A percentile compares a stretch with the other conserved stretches of the same genome.
Evolutionary conservation across 2,329 filamentous ascomycete species (phyloP).

Genomic region (Colletotrichum destructivum): DNA sequence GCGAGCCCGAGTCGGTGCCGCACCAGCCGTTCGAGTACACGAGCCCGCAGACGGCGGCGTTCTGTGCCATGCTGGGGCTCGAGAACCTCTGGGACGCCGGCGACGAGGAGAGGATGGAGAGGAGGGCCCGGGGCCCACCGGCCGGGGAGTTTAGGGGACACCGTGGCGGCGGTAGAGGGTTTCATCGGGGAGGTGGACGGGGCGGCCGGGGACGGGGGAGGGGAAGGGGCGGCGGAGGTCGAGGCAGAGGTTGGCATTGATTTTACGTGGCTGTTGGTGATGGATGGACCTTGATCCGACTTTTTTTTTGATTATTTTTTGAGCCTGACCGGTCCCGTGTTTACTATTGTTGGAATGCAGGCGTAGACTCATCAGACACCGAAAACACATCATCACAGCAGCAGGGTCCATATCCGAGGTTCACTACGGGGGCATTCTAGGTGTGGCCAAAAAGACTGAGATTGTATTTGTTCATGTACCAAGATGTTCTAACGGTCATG

Average conservation of each 20-base stretch:
- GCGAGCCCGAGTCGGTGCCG: constrained; percentile 68
- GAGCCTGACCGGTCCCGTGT: not conserved
- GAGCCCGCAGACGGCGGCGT: constrained; percentile 87
- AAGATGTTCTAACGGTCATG: constrained; percentile 1
- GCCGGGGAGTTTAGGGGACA: constrained; percentile 52
- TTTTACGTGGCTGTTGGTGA: not conserved
- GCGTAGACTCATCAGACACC: not conserved
- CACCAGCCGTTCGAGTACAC: constrained; percentile 85
- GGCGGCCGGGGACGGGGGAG: constrained; percentile 56
- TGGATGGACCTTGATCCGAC: not conserved
- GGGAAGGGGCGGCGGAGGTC: constrained; percentile 48
- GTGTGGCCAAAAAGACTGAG: not conserved
- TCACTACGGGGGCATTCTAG: not conserved
- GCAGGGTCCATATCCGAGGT: not conserved
- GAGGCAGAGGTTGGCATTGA: constrained; percentile 43
- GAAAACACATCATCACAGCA: not conserved
- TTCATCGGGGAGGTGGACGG: constrained; percentile 53
- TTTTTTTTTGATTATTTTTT: no score
- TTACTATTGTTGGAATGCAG: not conserved
- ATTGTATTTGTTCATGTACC: not conserved
- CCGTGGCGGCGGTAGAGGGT: constrained; percentile 52
- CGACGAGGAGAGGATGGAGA: constrained; percentile 77
- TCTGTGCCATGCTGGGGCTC: constrained; percentile 84
- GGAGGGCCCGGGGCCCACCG: constrained; percentile 72
- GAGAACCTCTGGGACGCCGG: constrained; percentile 81